Percentiles rank a stretch among this genome's conserved stretches.
Evolutionary conservation across 176 grass and related monocot species (phyloP).

Genomic region (Dactylis glomerata): DNA sequence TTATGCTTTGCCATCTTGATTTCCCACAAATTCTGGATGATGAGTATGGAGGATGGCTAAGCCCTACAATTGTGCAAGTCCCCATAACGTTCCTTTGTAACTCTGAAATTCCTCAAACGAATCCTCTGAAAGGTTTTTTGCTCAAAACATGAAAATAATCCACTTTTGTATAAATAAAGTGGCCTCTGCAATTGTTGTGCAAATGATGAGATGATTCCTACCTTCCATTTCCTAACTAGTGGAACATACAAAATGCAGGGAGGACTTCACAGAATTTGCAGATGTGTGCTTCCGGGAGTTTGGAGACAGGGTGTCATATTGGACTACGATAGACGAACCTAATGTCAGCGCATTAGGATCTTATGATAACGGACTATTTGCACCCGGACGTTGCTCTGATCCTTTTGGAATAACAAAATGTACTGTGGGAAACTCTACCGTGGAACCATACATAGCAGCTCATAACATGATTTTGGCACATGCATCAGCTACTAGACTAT

Average conservation of each 20-base stretch:
- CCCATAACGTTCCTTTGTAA: not conserved
- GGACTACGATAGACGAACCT: conserved; percentile 37
- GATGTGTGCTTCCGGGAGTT: conserved; percentile 54
- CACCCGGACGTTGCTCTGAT: conserved; percentile 48
- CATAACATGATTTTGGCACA: conserved; percentile 56
- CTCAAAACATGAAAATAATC: not conserved
- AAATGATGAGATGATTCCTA: not conserved
- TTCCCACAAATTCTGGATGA: conserved; percentile 69
- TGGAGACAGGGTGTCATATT: conserved; percentile 41
- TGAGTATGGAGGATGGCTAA: conserved; percentile 49
- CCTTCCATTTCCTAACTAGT: not conserved
- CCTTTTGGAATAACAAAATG: conserved; percentile 58
- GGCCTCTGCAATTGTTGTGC: not conserved
- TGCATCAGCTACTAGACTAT: conserved; percentile 39
- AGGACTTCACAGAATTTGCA: conserved; percentile 48
- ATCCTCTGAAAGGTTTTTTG: not conserved
- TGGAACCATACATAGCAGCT: conserved; percentile 54
- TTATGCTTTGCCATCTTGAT: conserved; percentile 65
- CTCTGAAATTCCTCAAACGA: not conserved
- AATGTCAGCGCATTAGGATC: conserved; percentile 2
- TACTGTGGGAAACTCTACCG: conserved; percentile 46
- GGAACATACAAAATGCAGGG: conserved; percentile 14
- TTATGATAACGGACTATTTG: conserved; percentile 32
- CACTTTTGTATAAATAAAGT: not conserved
- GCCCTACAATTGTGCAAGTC: conserved; percentile 50